Conservation (phyloP, 2,329 filamentous ascomycete genomes). For the Colletotrichum viniferum region DNA sequence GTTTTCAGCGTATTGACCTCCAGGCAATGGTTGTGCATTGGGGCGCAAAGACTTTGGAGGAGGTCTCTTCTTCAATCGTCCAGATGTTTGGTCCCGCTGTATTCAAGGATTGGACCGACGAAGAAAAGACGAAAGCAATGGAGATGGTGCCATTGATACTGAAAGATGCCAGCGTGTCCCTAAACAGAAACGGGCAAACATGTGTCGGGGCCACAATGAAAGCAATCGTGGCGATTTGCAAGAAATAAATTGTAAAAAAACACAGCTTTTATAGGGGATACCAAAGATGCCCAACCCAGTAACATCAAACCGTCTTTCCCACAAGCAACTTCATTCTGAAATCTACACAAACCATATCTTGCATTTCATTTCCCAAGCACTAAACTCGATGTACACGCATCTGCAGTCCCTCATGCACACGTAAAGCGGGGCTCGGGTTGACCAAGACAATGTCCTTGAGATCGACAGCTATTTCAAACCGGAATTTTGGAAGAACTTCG, state of each 20-base stretch:
- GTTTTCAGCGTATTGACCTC: constrained; percentile 1
- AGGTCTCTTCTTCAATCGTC: background rate
- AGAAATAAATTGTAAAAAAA: background rate
- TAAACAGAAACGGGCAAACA: background rate
- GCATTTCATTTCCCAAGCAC: too few species aligned
- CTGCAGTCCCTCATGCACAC: background rate
- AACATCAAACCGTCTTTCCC: too few species aligned
- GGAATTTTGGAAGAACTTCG: constrained; percentile 35
- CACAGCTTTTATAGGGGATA: too few species aligned
- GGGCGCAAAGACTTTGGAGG: background rate
- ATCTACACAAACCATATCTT: too few species aligned
- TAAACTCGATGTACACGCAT: too few species aligned
- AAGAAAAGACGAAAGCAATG: background rate
- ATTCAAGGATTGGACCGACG: constrained; percentile 1
- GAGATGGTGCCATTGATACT: background rate
- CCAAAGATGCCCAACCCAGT: too few species aligned
- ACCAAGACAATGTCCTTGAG: constrained; percentile 26
- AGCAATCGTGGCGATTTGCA: constrained; percentile 8
- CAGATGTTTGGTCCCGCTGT: background rate
- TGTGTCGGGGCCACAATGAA: constrained; percentile 1
- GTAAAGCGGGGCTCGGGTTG: background rate
- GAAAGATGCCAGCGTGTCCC: background rate
- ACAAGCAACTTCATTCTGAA: too few species aligned
- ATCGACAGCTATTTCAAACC: constrained; percentile 26
- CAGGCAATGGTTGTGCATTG: background rate